Evolutionary conservation across 306 rosid genomes (phyloP).

Genomic region (Acacia crassicarpa): DNA sequence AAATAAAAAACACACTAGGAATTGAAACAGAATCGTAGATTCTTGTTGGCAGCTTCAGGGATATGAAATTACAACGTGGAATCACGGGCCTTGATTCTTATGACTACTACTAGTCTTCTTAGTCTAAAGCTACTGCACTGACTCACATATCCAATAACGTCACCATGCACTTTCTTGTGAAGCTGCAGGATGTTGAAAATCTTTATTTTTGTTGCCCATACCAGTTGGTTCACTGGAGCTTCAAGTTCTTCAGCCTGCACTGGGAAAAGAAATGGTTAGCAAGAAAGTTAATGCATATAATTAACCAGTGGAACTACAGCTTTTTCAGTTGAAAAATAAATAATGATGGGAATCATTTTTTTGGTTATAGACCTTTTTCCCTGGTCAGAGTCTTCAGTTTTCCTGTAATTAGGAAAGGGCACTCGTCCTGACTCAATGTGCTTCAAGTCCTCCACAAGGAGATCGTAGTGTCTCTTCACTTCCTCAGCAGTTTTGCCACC

Average conservation of each 20-base stretch:
- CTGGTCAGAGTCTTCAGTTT: constrained; percentile 37
- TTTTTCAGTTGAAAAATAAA: not conserved
- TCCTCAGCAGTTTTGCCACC: constrained; percentile 85
- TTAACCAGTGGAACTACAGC: not conserved
- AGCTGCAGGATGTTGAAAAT: constrained; percentile 20
- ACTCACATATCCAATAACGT: constrained; percentile 22
- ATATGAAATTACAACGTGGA: constrained; percentile 35
- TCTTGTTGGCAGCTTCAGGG: constrained; percentile 29
- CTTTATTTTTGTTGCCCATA: constrained; percentile 25
- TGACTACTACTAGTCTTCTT: constrained; percentile 10
- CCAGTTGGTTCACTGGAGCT: constrained; percentile 47
- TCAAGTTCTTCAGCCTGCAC: constrained; percentile 74
- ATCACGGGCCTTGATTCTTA: constrained; percentile 41
- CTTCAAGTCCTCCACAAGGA: constrained; percentile 74
- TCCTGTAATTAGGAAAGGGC: constrained; percentile 78
- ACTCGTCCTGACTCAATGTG: constrained; percentile 80
- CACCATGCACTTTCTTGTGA: constrained; percentile 11
- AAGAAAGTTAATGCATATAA: not conserved
- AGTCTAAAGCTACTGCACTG: constrained; percentile 24
- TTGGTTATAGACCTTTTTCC: constrained; percentile 56
- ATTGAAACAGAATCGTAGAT: constrained; percentile 28
- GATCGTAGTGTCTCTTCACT: constrained; percentile 77
- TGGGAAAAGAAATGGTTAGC: not conserved
- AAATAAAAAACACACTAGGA: not conserved
- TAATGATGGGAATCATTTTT: not conserved